Conservation (phyloP, 768 basidiomycete genomes). For the Saitozyma sp. region DNA sequence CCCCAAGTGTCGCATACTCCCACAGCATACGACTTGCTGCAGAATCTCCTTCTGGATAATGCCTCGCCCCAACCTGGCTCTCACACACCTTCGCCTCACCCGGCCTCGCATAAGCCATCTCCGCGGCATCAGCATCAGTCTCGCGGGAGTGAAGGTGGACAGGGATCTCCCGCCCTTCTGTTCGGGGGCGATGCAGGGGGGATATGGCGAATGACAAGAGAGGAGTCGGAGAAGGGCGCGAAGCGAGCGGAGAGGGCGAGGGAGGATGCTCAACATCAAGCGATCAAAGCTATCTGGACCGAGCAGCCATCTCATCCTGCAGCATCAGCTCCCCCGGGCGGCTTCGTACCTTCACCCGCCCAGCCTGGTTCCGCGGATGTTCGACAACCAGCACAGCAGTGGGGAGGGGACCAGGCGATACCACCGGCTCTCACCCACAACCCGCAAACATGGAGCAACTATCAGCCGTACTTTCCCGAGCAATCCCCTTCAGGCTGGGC, state of each 20-base stretch:
- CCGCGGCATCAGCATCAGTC: neutral
- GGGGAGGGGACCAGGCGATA: no score
- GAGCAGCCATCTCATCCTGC: slow-evolving; percentile 15
- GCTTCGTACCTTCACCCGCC: slow-evolving; percentile 71
- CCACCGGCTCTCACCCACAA: no score
- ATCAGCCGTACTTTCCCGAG: no score
- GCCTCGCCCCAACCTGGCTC: slow-evolving; percentile 6
- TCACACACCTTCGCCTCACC: neutral
- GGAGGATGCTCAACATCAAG: neutral
- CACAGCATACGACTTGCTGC: slow-evolving; percentile 36
- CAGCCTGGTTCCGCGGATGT: slow-evolving; percentile 57
- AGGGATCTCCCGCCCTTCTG: slow-evolving; percentile 23
- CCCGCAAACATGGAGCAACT: no score
- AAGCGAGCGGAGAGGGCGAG: slow-evolving; percentile 4
- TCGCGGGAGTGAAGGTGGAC: neutral
- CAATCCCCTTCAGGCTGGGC: no score
- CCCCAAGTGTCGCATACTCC: neutral
- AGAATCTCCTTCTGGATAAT: slow-evolving; percentile 31
- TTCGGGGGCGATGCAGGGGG: slow-evolving; percentile 34
- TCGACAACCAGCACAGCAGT: no score
- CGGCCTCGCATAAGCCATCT: slow-evolving; percentile 6
- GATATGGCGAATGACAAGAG: slow-evolving; percentile 42
- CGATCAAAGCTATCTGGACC: neutral
- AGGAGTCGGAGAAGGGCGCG: slow-evolving; percentile 35
- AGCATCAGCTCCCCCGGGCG: slow-evolving; percentile 37